These are phyloP conservation scores for Exsudoporus frostii DNA, from an alignment of 768 basidiomycete genomes.

Conservation along the genomic window DNA sequence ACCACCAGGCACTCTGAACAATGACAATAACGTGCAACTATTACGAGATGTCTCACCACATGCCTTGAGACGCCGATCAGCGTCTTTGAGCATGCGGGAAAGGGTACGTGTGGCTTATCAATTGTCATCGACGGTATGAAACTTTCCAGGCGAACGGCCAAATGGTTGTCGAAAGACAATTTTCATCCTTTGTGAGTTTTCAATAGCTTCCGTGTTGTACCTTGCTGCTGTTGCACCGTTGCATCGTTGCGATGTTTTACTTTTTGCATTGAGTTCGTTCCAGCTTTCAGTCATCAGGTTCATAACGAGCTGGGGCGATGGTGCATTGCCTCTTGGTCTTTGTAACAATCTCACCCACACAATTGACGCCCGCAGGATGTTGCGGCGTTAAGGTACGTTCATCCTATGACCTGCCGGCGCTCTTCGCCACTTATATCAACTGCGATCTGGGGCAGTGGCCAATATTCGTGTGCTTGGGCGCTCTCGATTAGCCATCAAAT, in stretches of 20 bases:
- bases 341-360: not conserved
- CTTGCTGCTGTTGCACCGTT: not conserved
- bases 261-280: slow-evolving; percentile 1
- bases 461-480: not conserved
- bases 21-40: slow-evolving; percentile 6
- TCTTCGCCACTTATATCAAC: not conserved
- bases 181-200: not conserved
- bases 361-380: not conserved
- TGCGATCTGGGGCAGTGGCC: not conserved
- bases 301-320: not conserved
- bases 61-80: slow-evolving; percentile 14
- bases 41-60: slow-evolving; percentile 16
- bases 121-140: not conserved
- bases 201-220: not conserved
- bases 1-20: slow-evolving; percentile 16
- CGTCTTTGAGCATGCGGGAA: not conserved
- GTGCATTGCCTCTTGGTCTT: not conserved
- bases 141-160: slow-evolving; percentile 1
- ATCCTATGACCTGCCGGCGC: not conserved
- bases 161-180: not conserved
- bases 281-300: not conserved
- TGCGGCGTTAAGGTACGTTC: slow-evolving; percentile 1
- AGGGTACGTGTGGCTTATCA: not conserved
- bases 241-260: slow-evolving; percentile 1
- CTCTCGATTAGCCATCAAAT: not conserved